Evolutionary conservation across 495 filamentous ascomycete genomes (phyloP), one percentile per base, ranked within the genome.

Genomic region (Hapsidospora chrysogenum): DNA sequence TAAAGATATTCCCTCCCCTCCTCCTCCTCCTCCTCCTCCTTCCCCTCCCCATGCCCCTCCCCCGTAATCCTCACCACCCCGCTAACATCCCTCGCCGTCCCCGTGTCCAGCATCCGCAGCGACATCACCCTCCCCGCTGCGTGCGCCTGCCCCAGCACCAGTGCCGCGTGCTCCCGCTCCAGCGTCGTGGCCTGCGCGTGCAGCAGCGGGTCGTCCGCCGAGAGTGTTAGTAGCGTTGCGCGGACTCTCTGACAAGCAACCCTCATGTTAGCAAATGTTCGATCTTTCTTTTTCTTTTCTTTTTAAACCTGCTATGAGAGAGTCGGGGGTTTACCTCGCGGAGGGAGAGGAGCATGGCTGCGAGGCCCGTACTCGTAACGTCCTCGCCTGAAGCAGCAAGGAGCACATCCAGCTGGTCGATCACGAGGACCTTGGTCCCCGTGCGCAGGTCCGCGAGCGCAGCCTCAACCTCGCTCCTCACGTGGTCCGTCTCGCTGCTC

Each of bases 21-120:
- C 9, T 60, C 49, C 27, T 41, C 43, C 40, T 43, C 44, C 14
- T 57, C 63, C 7, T 78, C 84, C 34, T 89, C 67, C 44, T 86
- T 68, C 36, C 94, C 42, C 23, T 93, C 81, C 7, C 89, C 87
- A n/a, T n/a, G n/a, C n/a, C n/a, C n/a, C 40, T 43, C 44, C 14
- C 58, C 63, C 7, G 78, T 84, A 34, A 92, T 68, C 44, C 87
- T 68, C 36, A 94, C 42, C 23, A 94, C 81, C 7, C 89, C 87
- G 59, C 80, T 92, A 17, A 95, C 81, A 63, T 96, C 87, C 52
- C 66, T 78, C 34, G 87, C 89, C 11, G 73, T 67, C 1, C 87
- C 87, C 0, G 83, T 92, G 45, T 86, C 82, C 39, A 96, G 54
- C 40, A 70, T 63, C 30, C 84, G 64, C 18, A 86, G 54, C 41